A percentile compares a stretch with the other conserved stretches of the same genome.
Evolutionary conservation across 306 rosid species (phyloP).

Genomic region (Fagus crenata): DNA sequence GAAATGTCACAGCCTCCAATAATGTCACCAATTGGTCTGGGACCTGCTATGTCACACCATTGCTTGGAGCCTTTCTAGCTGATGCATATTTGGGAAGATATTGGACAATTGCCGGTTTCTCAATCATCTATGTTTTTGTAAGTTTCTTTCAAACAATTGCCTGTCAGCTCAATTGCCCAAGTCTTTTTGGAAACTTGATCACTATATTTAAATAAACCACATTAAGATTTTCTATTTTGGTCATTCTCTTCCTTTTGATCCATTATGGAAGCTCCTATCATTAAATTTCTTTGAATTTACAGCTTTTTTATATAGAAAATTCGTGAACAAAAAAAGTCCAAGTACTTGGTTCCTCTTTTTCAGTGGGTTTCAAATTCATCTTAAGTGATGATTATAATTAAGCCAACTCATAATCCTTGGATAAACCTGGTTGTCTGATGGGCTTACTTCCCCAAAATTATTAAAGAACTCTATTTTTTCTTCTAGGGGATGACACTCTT

Average conservation of each 20-base stretch:
- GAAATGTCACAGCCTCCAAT: constrained; percentile 62
- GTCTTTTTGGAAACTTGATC: neutral
- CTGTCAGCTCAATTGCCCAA: neutral
- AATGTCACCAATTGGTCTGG: constrained; percentile 81
- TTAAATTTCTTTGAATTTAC: neutral
- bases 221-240: neutral
- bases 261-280: neutral
- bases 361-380: too few species aligned
- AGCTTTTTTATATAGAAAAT: neutral
- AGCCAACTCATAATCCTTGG: neutral
- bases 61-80: constrained; percentile 89
- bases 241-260: neutral
- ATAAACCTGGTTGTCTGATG: neutral
- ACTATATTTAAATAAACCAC: neutral
- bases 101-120: constrained; percentile 86
- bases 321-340: neutral
- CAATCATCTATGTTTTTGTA: constrained; percentile 61
- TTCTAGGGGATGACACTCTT: constrained; percentile 60
- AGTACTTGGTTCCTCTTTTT: too few species aligned
- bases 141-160: constrained; percentile 33
- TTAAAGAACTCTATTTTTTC: constrained; percentile 13
- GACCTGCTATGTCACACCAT: constrained; percentile 79
- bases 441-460: neutral
- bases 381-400: too few species aligned
- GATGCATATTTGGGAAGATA: constrained; percentile 94